A percentile compares a stretch with the other conserved stretches of the same genome.
These are phyloP conservation scores for Globisporangium megalacanthum DNA, from an alignment of 352 stramenopile species.

Conservation along the genomic window DNA sequence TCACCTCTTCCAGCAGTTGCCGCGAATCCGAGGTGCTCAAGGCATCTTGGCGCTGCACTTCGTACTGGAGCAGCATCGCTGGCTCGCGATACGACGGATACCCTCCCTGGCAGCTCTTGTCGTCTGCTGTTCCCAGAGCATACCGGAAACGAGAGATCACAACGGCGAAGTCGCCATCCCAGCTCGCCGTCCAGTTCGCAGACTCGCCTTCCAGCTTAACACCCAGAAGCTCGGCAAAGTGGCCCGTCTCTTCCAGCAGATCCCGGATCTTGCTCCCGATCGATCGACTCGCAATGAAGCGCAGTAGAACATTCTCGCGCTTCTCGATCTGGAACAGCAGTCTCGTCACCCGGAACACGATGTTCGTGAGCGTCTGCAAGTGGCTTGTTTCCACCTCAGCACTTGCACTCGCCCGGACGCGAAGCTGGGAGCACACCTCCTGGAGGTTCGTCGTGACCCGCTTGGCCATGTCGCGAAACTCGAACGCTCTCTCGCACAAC, in stretches of 20 bases:
- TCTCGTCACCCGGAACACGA: conserved; percentile 2
- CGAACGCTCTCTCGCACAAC: background rate
- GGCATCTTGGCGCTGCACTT: background rate
- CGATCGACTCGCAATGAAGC: background rate
- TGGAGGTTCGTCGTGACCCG: background rate
- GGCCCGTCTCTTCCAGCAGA: background rate
- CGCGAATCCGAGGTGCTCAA: background rate
- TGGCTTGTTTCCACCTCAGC: no score
- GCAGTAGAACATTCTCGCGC: background rate
- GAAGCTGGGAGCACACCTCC: background rate
- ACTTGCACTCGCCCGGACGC: no score
- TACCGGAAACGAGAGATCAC: background rate
- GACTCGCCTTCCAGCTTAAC: background rate
- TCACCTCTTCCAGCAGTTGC: background rate
- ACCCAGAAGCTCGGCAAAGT: background rate
- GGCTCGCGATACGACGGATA: background rate
- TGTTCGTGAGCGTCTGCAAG: background rate
- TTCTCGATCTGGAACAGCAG: conserved; percentile 4
- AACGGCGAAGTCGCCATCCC: background rate
- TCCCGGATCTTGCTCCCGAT: background rate
- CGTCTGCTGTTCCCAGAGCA: background rate
- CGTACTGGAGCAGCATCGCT: background rate
- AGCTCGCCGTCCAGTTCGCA: background rate
- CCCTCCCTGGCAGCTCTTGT: background rate
- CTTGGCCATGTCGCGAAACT: background rate